These are phyloP conservation scores for Cupressus sempervirens DNA, from an alignment of 75 land plant species.

Conservation along the genomic window DNA sequence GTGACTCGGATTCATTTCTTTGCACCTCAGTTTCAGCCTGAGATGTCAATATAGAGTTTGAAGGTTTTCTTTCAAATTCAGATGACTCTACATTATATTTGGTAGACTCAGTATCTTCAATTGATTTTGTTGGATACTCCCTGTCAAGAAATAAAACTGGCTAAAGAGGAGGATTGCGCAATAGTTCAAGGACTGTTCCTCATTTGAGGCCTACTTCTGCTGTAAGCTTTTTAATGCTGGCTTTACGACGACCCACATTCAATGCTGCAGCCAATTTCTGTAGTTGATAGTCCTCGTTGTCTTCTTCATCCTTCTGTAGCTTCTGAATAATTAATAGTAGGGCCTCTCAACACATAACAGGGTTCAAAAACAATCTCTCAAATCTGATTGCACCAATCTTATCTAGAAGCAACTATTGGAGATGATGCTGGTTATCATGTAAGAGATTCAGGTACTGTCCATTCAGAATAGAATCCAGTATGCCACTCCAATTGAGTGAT, in stretches of 20 bases:
- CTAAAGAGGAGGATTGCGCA: constrained; percentile 82
- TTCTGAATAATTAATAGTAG: too few species aligned
- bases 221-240: constrained; percentile 68
- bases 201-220: constrained; percentile 84
- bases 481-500: too few species aligned
- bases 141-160: constrained; percentile 33
- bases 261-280: constrained; percentile 65
- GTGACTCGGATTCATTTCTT: constrained; percentile 19
- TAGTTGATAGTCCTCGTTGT: constrained; percentile 86
- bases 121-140: constrained; percentile 23
- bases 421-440: too few species aligned
- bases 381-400: too few species aligned
- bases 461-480: too few species aligned
- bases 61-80: constrained; percentile 18
- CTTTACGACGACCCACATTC: constrained; percentile 69
- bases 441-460: too few species aligned
- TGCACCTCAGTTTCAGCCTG: constrained; percentile 7
- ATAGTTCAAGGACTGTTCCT: constrained; percentile 65
- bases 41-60: constrained; percentile 8
- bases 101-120: constrained; percentile 35
- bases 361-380: too few species aligned
- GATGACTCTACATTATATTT: constrained; percentile 1
- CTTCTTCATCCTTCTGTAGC: too few species aligned
- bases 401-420: too few species aligned
- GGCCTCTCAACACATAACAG: too few species aligned